Base-by-base conservation (phyloP, 108 stramenopile species). In the Cyclotella kingstonii region DNA sequence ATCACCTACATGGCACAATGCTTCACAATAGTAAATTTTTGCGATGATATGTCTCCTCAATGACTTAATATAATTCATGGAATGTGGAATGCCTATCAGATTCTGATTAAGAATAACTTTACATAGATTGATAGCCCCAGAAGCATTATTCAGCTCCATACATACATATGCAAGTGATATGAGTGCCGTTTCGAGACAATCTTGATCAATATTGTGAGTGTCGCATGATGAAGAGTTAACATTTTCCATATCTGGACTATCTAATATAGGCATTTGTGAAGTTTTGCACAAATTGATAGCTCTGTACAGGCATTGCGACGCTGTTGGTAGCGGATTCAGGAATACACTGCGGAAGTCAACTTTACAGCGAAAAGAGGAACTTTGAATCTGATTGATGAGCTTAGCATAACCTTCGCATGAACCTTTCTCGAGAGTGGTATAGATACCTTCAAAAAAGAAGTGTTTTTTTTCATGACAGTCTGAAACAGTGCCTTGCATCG, bases 11-110 rank as follows among this genome's bases (percentile, higher is more conserved):
- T 33, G 40, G 57, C 78, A 76, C 5, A 56, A 52, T 5, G 89
- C 85, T 64, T 90, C 89, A 9, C 79, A 69, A 9, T 79, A 83
- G 47, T 90, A 90, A 57, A 90, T 71, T 11, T 80, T 76, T 0
- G 79, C 81, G 9, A 82, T 85, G 4, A 85, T 82, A 27, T 39
- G 46, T 17, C 35, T 61, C n/a, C 59, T 36, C 48, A 72, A 27
- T 66, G 81, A 22, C 47, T 38, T 52, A 25, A 40, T 4, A 17
- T 54, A 29, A n/a, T 53, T 46, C 11, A 48, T 14, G 11, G n/a
- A n/a, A 28, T 22, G 3, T 27, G 14, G 39, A 26, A 18, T 11
- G 29, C 8, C 40, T 53, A 29, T 11, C 0, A 28, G 10, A 30
- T 63, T 21, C 36, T 29, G 3, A 17, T 23, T 53, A 73, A 64